These are phyloP conservation scores for Phylloporus arenicola DNA, from an alignment of 768 basidiomycete genomes.

Conservation along the genomic window DNA sequence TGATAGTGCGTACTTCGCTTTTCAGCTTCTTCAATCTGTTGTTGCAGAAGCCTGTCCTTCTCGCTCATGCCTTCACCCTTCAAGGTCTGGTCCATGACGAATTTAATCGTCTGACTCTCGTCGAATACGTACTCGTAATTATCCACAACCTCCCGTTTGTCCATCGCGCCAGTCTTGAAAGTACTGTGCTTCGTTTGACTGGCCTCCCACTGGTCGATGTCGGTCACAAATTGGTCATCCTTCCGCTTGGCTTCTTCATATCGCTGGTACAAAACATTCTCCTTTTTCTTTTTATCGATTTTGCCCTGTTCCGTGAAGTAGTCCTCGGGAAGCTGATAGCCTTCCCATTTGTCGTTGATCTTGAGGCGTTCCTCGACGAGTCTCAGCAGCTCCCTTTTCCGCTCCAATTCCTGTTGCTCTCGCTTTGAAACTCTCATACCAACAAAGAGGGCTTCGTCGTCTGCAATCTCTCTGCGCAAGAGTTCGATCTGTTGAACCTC, in stretches of 20 bases:
- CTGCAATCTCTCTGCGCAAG: slow-evolving; percentile 85
- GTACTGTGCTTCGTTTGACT: slow-evolving; percentile 85
- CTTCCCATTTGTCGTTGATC: slow-evolving; percentile 94
- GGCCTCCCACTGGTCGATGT: slow-evolving; percentile 97
- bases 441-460: slow-evolving; percentile 85
- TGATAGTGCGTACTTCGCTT: slow-evolving; percentile 60
- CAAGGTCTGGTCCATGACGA: slow-evolving; percentile 79
- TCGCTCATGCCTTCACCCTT: slow-evolving; percentile 66
- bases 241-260: slow-evolving; percentile 92
- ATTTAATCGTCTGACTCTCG: slow-evolving; percentile 94
- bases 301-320: slow-evolving; percentile 98
- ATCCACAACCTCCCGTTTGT: slow-evolving; percentile 75
- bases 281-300: slow-evolving; percentile 94
- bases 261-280: slow-evolving; percentile 86
- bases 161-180: slow-evolving; percentile 88
- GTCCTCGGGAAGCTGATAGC: slow-evolving; percentile 95
- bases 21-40: slow-evolving; percentile 89
- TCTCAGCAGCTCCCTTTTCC: slow-evolving; percentile 86
- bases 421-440: slow-evolving; percentile 88
- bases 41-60: slow-evolving; percentile 78
- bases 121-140: slow-evolving; percentile 98
- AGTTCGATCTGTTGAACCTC: slow-evolving; percentile 96
- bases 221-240: slow-evolving; percentile 92
- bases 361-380: slow-evolving; percentile 91
- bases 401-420: slow-evolving; percentile 75